phyloP scores from a whole-genome alignment of 2,329 filamentous ascomycete genomes.

The Cryphonectria japonica region DNA sequence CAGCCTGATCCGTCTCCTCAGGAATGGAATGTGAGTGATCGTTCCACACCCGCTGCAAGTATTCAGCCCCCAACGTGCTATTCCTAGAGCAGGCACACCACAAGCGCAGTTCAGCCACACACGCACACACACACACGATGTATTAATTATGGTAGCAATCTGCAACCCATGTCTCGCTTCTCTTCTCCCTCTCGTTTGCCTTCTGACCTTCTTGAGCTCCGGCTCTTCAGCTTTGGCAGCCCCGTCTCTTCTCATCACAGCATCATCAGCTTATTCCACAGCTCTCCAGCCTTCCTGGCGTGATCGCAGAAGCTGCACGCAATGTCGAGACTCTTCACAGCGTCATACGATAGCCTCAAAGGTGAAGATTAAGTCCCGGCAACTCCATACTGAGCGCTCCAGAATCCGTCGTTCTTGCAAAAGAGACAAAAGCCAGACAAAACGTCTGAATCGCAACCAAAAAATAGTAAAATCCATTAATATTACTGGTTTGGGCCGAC shows the following conservation, averaged over 20 bases:
- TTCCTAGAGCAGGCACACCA: conserved; percentile 7
- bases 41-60: not conserved
- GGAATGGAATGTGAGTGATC: not conserved
- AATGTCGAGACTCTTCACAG: not conserved
- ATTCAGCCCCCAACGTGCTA: conserved; percentile 3
- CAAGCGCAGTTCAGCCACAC: not conserved
- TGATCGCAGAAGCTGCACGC: not conserved
- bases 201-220: not conserved
- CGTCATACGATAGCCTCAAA: not conserved
- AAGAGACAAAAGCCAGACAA: not conserved
- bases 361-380: not conserved
- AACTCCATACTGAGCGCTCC: not conserved
- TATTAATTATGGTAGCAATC: not conserved
- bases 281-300: not conserved
- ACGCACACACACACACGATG: conserved; percentile 2
- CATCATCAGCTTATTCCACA: not conserved
- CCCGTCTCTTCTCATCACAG: not conserved
- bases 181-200: not conserved
- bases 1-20: not conserved
- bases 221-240: not conserved
- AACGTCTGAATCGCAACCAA: not conserved
- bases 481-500: not conserved
- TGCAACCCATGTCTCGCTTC: not conserved
- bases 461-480: not conserved
- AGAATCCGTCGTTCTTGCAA: not conserved